Evolutionary conservation across 164 flowering plant genomes (phyloP), one percentile per base, ranked within the genome.

Genomic region (Vitis cinerea): DNA sequence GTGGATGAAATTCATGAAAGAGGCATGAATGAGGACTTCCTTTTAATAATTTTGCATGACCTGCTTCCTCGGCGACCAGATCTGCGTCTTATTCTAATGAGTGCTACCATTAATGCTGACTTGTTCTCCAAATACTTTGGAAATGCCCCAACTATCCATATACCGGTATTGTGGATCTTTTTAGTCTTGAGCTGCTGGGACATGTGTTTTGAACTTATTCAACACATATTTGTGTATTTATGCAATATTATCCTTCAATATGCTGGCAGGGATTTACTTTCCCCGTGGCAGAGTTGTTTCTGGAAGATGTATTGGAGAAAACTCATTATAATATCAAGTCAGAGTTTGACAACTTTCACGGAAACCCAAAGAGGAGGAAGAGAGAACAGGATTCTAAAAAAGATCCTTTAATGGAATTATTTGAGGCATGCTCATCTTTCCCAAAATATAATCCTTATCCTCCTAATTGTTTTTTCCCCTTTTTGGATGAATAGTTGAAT

Each of bases 1-100:
- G 97, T 94, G 57, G 99, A 94, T 83, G 99, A 94, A 86, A 94
- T 94, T 70, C 99, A 94, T 84, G 99, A 94, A 85, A 87, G 99
- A 82, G 99, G 99, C 67, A 88, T 94, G 88, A 90, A 94, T 86
- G 99, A 94, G 69, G 99, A 94, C 81, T 94, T 94, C 73, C 83
- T 94, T 5, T 51, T 94, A 57, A 92, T 94, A 59, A 94, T 94
- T 69, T 61, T 94, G 75, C 91, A 86, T 49, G 97, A 94, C 72
- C 94, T 94, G 70, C 97, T 94, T 71, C 93, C 95, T 69, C 88
- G 83, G 11, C 95, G 97, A 50, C 97, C 90, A 65, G 97, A 90
- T 80, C 79, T 94, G 51, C 95, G 93, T 50, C 82, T 94, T 74
- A 83, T 94, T 77, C 77, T 94, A 29, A 94, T 94, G 99, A 94